Percentiles rank a stretch among this genome's conserved stretches.
Evolutionary conservation across 371 early-diverging fungal genomes (phyloP).

Genomic region (Zopfochytrium polystomum): DNA sequence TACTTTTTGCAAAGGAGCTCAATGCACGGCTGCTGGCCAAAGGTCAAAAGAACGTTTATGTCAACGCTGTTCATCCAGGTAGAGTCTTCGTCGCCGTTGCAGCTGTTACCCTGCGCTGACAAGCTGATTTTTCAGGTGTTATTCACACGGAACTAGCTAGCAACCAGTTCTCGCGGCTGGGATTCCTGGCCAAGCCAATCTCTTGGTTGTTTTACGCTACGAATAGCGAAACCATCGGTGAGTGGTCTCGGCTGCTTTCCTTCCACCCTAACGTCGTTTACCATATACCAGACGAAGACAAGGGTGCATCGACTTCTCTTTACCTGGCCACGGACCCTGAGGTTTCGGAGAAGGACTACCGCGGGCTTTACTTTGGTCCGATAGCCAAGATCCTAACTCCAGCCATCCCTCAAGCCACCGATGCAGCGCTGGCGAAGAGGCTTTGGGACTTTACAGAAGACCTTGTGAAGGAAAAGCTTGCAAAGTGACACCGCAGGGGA

Average conservation of each 20-base stretch:
- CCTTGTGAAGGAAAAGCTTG: conserved; percentile 17
- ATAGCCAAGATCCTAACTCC: conserved; percentile 18
- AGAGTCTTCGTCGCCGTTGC: conserved; percentile 18
- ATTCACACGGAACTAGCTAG: conserved; percentile 29
- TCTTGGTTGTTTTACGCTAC: conserved; percentile 2
- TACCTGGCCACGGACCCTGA: conserved; percentile 37
- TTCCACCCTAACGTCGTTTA: conserved; percentile 8
- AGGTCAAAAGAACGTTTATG: too few relatives aligned
- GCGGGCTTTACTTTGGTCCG: conserved; percentile 39
- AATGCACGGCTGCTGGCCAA: too few relatives aligned
- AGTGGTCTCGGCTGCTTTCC: conserved; percentile 15
- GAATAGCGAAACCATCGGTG: conserved; percentile 13
- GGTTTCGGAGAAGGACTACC: conserved; percentile 29
- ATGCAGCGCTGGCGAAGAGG: conserved; percentile 14
- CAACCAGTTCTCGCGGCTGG: conserved; percentile 14
- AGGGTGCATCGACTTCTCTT: conserved; percentile 39
- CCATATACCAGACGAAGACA: not conserved
- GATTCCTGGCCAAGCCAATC: conserved; percentile 2
- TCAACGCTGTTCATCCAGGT: conserved; percentile 43
- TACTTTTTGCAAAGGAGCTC: too few relatives aligned
- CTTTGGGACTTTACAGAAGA: too few relatives aligned
- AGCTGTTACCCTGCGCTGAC: not conserved
- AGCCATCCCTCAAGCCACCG: conserved; percentile 7
- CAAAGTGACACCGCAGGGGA: too few relatives aligned
- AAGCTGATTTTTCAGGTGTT: not conserved